A percentile compares a stretch with the other conserved stretches of the same genome.
Evolutionary conservation across 1,284 basidiomycete genomes (phyloP).

Genomic region (Ceratobasidium sp.): DNA sequence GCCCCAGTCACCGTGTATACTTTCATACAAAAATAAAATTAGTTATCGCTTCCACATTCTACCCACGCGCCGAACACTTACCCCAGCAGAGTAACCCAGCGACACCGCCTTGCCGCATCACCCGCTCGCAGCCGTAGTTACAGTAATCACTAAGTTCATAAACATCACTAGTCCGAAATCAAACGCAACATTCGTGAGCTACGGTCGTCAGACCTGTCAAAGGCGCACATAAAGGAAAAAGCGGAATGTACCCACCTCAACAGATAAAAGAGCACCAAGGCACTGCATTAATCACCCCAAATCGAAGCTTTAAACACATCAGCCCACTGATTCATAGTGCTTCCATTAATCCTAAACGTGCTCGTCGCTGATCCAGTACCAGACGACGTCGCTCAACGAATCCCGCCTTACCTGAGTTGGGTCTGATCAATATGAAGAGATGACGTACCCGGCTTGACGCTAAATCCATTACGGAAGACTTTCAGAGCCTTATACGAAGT

Average conservation of each 20-base stretch:
- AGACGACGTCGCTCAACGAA: slow-evolving; percentile 51
- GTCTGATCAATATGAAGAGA: no score
- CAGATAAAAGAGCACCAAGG: slow-evolving; percentile 3
- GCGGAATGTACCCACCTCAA: slow-evolving; percentile 11
- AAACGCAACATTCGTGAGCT: slow-evolving; percentile 41
- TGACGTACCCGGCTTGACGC: slow-evolving; percentile 46
- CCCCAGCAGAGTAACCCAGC: slow-evolving; percentile 30
- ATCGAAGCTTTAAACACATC: background rate
- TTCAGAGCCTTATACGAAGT: slow-evolving; percentile 51
- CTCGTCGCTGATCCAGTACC: slow-evolving; percentile 50
- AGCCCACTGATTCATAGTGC: slow-evolving; percentile 51
- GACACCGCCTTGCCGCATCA: slow-evolving; percentile 38
- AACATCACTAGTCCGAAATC: slow-evolving; percentile 33
- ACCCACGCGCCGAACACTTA: background rate
- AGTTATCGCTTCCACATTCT: background rate
- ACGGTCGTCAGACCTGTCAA: background rate
- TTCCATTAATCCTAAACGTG: slow-evolving; percentile 50
- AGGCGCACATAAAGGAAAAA: no score
- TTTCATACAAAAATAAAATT: background rate
- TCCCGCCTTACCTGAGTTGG: no score
- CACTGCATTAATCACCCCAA: background rate
- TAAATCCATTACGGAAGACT: slow-evolving; percentile 52
- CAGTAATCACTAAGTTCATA: slow-evolving; percentile 36
- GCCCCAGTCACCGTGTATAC: slow-evolving; percentile 34
- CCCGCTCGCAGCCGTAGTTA: slow-evolving; percentile 39